phyloP scores from a whole-genome alignment of 805 yeast genomes.

The Saccharomycopsis javanensis region DNA sequence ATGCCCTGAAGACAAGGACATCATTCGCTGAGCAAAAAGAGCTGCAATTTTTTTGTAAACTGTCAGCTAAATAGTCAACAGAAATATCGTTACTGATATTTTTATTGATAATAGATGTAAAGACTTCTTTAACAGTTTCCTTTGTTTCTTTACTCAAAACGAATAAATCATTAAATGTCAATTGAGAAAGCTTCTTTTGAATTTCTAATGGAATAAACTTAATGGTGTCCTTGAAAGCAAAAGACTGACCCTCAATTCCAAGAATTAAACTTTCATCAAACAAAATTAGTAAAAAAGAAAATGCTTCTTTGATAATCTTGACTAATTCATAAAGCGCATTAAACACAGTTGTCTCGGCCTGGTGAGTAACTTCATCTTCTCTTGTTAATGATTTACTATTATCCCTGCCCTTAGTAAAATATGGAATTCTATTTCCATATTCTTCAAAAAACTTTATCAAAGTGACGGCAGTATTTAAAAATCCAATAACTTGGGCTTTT shows the following conservation, averaged over 20 bases:
- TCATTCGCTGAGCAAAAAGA: conserved; percentile 91
- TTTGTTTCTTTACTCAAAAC: conserved; percentile 49
- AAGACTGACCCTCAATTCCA: conserved; percentile 23
- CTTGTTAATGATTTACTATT: conserved; percentile 11
- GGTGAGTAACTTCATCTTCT: conserved; percentile 55
- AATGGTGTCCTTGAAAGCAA: conserved; percentile 51
- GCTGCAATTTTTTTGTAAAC: conserved; percentile 87
- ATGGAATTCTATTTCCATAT: conserved; percentile 35
- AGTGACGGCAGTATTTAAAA: conserved; percentile 38
- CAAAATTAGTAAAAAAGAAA: conserved; percentile 76
- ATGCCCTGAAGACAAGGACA: conserved; percentile 86
- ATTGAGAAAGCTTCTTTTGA: conserved; percentile 54
- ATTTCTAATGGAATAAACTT: conserved; percentile 57
- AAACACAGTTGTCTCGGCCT: conserved; percentile 88
- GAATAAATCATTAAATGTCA: conserved; percentile 69
- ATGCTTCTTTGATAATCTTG: conserved; percentile 75
- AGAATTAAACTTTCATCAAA: conserved; percentile 54
- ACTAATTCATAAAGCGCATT: conserved; percentile 67
- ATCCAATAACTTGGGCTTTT: conserved; percentile 36
- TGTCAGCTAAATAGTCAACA: conserved; percentile 79
- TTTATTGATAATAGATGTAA: conserved; percentile 81
- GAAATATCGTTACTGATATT: conserved; percentile 88
- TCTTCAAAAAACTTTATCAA: conserved; percentile 37
- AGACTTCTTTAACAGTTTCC: conserved; percentile 68
- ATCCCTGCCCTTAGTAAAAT: conserved; percentile 23